phyloP scores from a whole-genome alignment of 176 grass and related monocot species.

The Paspalum notatum region DNA sequence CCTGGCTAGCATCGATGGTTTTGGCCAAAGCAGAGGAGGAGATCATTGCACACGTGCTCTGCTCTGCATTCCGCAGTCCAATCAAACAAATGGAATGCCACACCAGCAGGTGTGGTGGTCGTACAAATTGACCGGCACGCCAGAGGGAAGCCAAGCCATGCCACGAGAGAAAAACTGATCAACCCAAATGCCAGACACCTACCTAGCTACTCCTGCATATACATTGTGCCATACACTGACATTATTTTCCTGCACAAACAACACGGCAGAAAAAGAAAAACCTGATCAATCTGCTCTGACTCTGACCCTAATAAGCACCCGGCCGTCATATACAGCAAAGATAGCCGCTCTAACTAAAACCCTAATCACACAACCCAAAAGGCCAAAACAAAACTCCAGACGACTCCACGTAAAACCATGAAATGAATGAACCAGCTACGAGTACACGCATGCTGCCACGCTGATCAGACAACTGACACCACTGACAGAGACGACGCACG shows the following conservation, averaged over 20 bases:
- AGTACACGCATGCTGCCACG: too few relatives aligned
- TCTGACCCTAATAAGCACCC: background rate
- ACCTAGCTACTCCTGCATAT: background rate
- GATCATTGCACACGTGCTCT: background rate
- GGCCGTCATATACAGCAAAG: background rate
- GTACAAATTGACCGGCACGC: conserved; percentile 11
- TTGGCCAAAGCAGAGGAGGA: background rate
- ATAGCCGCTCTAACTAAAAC: background rate
- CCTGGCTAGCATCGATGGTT: too few relatives aligned
- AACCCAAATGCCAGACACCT: too few relatives aligned
- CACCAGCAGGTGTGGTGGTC: too few relatives aligned
- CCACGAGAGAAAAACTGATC: too few relatives aligned
- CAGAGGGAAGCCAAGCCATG: background rate
- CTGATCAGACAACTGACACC: background rate
- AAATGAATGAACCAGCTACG: too few relatives aligned
- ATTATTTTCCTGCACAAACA: background rate
- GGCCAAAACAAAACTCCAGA: too few relatives aligned
- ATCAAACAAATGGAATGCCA: conserved; percentile 20
- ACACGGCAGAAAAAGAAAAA: background rate
- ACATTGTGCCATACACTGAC: too few relatives aligned
- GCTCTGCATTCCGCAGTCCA: background rate
- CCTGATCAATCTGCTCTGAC: background rate
- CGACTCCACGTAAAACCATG: too few relatives aligned
- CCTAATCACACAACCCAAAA: background rate
- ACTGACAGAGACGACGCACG: too few relatives aligned